A percentile compares a stretch with the other conserved stretches of the same genome.
These are phyloP conservation scores for Vitis labrusca DNA, from an alignment of 164 flowering plant genomes.

Conservation along the genomic window DNA sequence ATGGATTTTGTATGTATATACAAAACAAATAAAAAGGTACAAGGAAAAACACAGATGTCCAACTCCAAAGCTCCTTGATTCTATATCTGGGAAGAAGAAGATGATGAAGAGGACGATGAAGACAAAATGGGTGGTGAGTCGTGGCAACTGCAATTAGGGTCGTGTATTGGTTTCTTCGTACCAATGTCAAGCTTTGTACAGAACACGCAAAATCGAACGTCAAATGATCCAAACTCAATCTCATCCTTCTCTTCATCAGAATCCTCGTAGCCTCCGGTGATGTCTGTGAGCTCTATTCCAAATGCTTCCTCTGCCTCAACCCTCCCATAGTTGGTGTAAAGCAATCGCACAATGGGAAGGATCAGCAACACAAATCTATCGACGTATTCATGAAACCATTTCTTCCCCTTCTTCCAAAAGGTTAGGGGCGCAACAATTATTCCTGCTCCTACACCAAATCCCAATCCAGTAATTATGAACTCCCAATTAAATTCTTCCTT, in stretches of 20 bases:
- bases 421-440: conserved; percentile 31
- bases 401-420: conserved; percentile 36
- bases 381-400: conserved; percentile 30
- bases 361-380: conserved; percentile 25
- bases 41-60: background rate
- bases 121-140: conserved; percentile 24
- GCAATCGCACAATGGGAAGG: conserved; percentile 26
- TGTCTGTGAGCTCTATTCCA: conserved; percentile 22
- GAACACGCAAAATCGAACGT: conserved; percentile 53
- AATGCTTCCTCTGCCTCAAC: conserved; percentile 27
- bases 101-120: conserved; percentile 17
- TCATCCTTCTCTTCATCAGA: conserved; percentile 22
- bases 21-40: background rate
- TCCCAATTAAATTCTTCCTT: conserved; percentile 32
- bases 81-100: conserved; percentile 9
- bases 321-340: conserved; percentile 17
- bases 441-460: conserved; percentile 50
- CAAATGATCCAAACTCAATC: conserved; percentile 1
- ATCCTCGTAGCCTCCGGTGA: conserved; percentile 12
- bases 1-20: background rate
- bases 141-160: conserved; percentile 57
- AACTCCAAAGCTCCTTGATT: no score
- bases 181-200: conserved; percentile 60
- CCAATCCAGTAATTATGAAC: conserved; percentile 42
- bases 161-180: conserved; percentile 43